Evolutionary conservation across 2,329 filamentous ascomycete genomes (phyloP), one percentile per base, ranked within the genome.

Genomic region (Aspergillus piperis): DNA sequence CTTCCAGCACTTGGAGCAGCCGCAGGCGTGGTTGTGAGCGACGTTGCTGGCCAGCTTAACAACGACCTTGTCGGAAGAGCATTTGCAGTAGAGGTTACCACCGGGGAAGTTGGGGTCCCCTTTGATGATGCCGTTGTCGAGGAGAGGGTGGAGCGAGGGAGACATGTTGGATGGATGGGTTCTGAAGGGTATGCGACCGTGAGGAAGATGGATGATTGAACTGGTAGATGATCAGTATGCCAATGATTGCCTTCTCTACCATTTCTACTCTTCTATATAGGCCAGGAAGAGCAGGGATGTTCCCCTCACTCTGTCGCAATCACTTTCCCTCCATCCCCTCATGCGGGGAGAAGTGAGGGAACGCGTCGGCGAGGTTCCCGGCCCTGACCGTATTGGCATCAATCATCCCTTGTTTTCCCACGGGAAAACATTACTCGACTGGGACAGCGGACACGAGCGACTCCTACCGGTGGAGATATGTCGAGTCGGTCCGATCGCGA

Each of bases 1-100:
- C 75, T 89, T 90, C 86, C 86, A 90, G 82, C 88, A 90, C 74
- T 89, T 88, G 57, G 86, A 88, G 77, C 88, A 90, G 63, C 87
- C 87, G 75, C 88, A 90, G 58, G 85, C 86, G 76, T 90, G 88
- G 80, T 90, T 89, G 80, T 89, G 86, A 2, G 81, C 77, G 58
- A 90, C 83, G 67, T 89, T 85, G 70, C 82, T 78, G 60, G 68
- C 73, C 41, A 90, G 79, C 0, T 80, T 81, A 21, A 90, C 80
- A 68, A 86, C 82, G 61, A 90, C 84, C 25, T 82, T 83, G 71
- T 82, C 72, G 63, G 67, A 77, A 10, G 75, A 58, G 79, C 87
- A 90, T 68, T 83, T 82, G 80, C 88, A 90, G 72, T 78, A 78
- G 8, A 90, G 81, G 55, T 81, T 86, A 60, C 88, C 87, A 60